These are phyloP conservation scores for Ophioceras dolichostomum DNA, from an alignment of 2,329 filamentous ascomycete genomes.

Conservation along the genomic window DNA sequence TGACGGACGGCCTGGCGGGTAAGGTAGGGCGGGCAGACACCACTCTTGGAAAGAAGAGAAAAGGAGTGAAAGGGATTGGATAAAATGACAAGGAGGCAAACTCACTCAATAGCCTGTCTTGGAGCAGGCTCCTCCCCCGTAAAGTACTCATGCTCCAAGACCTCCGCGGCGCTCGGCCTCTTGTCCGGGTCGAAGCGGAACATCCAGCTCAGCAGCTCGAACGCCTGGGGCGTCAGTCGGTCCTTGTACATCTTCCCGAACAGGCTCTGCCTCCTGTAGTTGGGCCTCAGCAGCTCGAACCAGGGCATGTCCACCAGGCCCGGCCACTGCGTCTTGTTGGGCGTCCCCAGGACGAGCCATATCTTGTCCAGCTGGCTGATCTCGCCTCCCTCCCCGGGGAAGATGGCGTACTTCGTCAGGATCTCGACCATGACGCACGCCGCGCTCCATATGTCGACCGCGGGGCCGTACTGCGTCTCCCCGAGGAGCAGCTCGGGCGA, in stretches of 20 bases:
- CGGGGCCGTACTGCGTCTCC: slow-evolving; percentile 80
- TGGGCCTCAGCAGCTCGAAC: slow-evolving; percentile 84
- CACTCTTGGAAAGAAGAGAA: too few relatives aligned
- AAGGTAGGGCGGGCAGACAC: too few relatives aligned
- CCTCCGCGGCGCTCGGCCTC: slow-evolving; percentile 71
- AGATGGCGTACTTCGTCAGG: slow-evolving; percentile 86
- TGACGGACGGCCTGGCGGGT: too few relatives aligned
- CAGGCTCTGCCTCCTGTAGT: slow-evolving; percentile 55
- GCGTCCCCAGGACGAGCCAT: slow-evolving; percentile 85
- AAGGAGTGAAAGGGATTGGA: too few relatives aligned
- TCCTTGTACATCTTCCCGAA: slow-evolving; percentile 79
- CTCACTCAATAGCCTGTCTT: slow-evolving; percentile 70
- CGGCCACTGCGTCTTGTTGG: slow-evolving; percentile 76
- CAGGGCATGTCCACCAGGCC: slow-evolving; percentile 87
- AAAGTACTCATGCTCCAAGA: slow-evolving; percentile 84
- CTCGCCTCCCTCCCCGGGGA: slow-evolving; percentile 91
- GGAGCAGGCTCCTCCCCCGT: slow-evolving; percentile 65
- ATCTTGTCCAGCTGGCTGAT: slow-evolving; percentile 94
- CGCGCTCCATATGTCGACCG: slow-evolving; percentile 93
- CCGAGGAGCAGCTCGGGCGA: slow-evolving; percentile 83
- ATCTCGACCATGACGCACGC: slow-evolving; percentile 96
- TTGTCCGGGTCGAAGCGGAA: slow-evolving; percentile 80
- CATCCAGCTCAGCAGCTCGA: slow-evolving; percentile 73
- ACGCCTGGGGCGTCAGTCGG: slow-evolving; percentile 64
- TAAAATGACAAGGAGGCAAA: slow-evolving; percentile 11